Base-by-base conservation (phyloP, 2,329 filamentous ascomycete species). In the Ophiostoma ulmi region DNA sequence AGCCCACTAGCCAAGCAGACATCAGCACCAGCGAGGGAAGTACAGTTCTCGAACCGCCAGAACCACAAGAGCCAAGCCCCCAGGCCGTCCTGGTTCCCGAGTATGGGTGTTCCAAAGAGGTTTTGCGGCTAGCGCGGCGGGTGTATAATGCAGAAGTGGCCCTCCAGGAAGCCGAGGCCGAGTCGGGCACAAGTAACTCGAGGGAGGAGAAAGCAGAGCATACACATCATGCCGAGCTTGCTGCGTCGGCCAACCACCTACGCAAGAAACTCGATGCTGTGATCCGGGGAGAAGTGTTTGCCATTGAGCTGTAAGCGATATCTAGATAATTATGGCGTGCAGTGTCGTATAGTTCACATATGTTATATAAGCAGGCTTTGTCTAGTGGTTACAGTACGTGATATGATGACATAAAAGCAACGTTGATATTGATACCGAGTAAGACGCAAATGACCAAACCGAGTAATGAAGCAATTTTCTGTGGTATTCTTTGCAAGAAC, bases 71-170 rank as follows among this genome's bases (percentile, higher is more conserved):
- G 20, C 68, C 71, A 22, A 71, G 48, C 17, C 48, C 72, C 7
- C 61, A 71, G n/a, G 65, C 44, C 10, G 63, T 72, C 14, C 69
- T 71, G 1, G 13, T 44, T 48, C 70, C 61, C 31, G 55, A 67
- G 13, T 73, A 71, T 61, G 73, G 71, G 41, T 65, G 58, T 35
- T 13, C 22, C 2, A 65, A 68, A n/a, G 72, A 73, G 52, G 73
- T 73, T 4, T 36, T 74, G 22, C 67, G 66, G 22, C 69, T 74
- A 11, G 41, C 71, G 3, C 64, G 35, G 1, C 20, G 35, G 14
- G 55, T 68, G 3, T 31, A 69, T 11, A 58, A 61, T 2, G 70
- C 65, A 10, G 8, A 38, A 1, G 58, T 44, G 17, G 39, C 26
- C 11, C 22, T 26, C 63, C 39, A 11, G 13, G 63, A 39, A 5